phyloP scores from a whole-genome alignment of 2,329 filamentous ascomycete genomes.

The Triangularia verruculosa region DNA sequence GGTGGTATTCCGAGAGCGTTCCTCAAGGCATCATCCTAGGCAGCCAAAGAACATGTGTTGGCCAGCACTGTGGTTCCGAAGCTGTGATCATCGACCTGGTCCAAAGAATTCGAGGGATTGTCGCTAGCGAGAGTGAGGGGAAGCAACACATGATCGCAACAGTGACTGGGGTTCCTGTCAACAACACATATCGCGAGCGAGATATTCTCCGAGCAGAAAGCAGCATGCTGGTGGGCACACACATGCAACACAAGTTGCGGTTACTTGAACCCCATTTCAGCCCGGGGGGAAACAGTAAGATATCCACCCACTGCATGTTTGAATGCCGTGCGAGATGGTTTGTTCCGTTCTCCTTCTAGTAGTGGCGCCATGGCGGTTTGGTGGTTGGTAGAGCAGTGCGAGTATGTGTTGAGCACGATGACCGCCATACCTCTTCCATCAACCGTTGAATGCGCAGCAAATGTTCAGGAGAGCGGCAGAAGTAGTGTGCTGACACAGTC shows the following conservation, averaged over 20 bases:
- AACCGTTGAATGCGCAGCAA: neutral
- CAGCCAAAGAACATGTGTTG: constrained; percentile 5
- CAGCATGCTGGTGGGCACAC: neutral
- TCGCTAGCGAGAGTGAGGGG: neutral
- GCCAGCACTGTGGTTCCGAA: constrained; percentile 8
- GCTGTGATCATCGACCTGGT: neutral
- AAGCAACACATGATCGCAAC: neutral
- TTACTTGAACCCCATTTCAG: neutral
- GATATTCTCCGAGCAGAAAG: constrained; percentile 16
- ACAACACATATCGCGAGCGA: constrained; percentile 1
- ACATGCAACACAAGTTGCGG: neutral
- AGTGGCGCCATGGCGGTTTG: neutral
- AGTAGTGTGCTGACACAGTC: constrained; percentile 26
- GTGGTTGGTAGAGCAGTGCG: neutral
- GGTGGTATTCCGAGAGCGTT: constrained; percentile 23
- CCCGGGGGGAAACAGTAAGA: neutral
- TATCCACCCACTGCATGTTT: neutral
- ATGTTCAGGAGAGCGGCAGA: constrained; percentile 9
- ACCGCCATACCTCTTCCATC: constrained; percentile 12
- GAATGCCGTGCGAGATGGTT: constrained; percentile 13
- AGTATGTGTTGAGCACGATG: constrained; percentile 7
- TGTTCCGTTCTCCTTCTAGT: constrained; percentile 15
- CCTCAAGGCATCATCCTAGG: constrained; percentile 15
- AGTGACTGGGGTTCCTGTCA: neutral
- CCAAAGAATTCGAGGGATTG: neutral